Evolutionary conservation across 2,329 filamentous ascomycete species (phyloP).

Genomic region (Colletotrichum phormii): DNA sequence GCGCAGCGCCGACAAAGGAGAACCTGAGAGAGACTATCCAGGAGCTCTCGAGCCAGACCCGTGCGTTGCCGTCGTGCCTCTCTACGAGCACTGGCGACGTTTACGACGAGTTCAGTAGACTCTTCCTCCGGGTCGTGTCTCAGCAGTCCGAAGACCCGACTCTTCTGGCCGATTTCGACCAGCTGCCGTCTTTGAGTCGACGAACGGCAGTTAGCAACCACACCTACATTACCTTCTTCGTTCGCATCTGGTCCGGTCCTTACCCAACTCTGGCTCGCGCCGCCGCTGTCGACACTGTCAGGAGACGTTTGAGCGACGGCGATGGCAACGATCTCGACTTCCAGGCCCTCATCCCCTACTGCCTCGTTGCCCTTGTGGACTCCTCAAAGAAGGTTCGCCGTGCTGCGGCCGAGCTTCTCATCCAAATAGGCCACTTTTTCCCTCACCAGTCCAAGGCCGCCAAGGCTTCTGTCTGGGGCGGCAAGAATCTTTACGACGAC

Average conservation of each 20-base stretch:
- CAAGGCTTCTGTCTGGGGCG: constrained; percentile 67
- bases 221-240: constrained; percentile 81
- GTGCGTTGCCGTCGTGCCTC: constrained; percentile 63
- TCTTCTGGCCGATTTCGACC: constrained; percentile 63
- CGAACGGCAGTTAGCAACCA: constrained; percentile 67
- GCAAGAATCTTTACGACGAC: constrained; percentile 73
- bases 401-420: constrained; percentile 76
- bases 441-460: constrained; percentile 52
- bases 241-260: constrained; percentile 78
- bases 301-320: constrained; percentile 64
- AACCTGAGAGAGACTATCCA: constrained; percentile 54
- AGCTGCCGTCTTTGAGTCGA: constrained; percentile 65
- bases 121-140: constrained; percentile 67
- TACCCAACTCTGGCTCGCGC: constrained; percentile 76
- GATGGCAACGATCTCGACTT: constrained; percentile 70
- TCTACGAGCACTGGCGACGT: constrained; percentile 60
- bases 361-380: constrained; percentile 80
- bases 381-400: constrained; percentile 80
- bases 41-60: constrained; percentile 50
- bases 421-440: constrained; percentile 65
- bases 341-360: constrained; percentile 86
- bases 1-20: constrained; percentile 42
- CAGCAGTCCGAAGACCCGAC: constrained; percentile 52
- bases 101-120: constrained; percentile 68
- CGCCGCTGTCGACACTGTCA: constrained; percentile 75